These are phyloP conservation scores for Corylus americana DNA, from an alignment of 306 rosid genomes.

Conservation along the genomic window DNA sequence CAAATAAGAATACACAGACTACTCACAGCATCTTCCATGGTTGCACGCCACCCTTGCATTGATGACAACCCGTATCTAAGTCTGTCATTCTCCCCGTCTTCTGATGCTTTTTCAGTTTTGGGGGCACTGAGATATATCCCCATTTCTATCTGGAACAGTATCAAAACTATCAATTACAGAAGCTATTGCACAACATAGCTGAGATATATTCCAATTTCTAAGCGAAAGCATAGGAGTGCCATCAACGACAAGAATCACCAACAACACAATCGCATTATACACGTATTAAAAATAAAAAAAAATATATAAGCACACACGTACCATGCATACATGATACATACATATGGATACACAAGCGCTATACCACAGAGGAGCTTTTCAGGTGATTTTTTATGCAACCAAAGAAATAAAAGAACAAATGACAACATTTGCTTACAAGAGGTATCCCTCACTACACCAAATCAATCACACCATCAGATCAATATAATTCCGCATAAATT, in stretches of 20 bases:
- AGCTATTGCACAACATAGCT: background rate
- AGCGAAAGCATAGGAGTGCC: too few species aligned
- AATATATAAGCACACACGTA: too few species aligned
- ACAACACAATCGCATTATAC: background rate
- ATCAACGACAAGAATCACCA: background rate
- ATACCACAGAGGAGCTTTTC: background rate
- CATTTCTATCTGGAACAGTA: slow-evolving; percentile 49
- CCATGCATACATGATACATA: background rate
- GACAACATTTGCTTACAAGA: background rate
- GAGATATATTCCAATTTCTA: background rate
- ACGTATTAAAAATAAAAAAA: too few species aligned
- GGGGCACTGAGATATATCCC: slow-evolving; percentile 89
- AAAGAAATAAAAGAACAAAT: too few species aligned
- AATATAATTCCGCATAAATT: background rate
- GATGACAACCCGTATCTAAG: slow-evolving; percentile 83
- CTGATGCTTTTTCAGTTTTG: slow-evolving; percentile 86
- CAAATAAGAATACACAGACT: slow-evolving; percentile 2
- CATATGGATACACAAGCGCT: background rate
- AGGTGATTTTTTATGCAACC: background rate
- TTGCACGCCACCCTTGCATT: slow-evolving; percentile 98
- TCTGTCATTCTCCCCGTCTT: slow-evolving; percentile 72
- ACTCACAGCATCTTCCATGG: slow-evolving; percentile 97
- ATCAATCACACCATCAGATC: background rate
- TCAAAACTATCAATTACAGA: slow-evolving; percentile 1
- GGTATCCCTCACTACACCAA: background rate